phyloP scores from a whole-genome alignment of 441 rosid species.

The Jatropha podagrica region DNA sequence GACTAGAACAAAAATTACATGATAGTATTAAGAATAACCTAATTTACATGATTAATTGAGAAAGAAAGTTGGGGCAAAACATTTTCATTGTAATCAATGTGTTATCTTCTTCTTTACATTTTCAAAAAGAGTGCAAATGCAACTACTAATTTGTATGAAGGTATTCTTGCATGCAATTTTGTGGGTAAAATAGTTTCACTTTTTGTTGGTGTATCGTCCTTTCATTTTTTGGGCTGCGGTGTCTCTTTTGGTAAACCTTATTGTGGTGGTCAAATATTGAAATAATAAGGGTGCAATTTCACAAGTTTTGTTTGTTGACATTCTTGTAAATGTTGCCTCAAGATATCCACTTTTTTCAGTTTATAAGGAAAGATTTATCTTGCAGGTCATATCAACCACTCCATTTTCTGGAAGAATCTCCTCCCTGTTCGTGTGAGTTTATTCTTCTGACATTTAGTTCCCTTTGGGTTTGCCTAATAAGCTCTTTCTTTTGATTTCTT shows the following conservation, averaged over 20 bases:
- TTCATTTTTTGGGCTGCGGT: not conserved
- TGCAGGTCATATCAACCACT: conserved; percentile 93
- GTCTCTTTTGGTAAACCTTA: not conserved
- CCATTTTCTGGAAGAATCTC: conserved; percentile 92
- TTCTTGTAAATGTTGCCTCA: not conserved
- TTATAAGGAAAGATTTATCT: not conserved
- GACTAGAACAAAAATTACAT: not conserved
- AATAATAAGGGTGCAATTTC: not conserved
- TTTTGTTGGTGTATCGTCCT: not conserved
- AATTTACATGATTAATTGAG: not conserved
- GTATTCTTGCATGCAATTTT: not conserved
- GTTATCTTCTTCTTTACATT: not conserved
- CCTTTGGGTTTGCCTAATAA: not conserved
- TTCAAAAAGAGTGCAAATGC: not conserved
- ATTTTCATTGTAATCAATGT: not conserved
- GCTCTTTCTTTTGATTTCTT: conserved; percentile 1
- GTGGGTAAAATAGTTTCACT: not conserved
- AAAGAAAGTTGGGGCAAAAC: not conserved
- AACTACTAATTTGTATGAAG: not conserved
- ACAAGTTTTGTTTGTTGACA: not conserved
- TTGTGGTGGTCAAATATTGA: not conserved
- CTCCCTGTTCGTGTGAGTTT: conserved; percentile 63
- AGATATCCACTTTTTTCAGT: not conserved
- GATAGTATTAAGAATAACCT: not conserved
- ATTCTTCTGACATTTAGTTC: not conserved